Evolutionary conservation across 73 alveolate genomes (phyloP), one percentile per base, ranked within the genome.

Genomic region (Paramecium caudatum): DNA sequence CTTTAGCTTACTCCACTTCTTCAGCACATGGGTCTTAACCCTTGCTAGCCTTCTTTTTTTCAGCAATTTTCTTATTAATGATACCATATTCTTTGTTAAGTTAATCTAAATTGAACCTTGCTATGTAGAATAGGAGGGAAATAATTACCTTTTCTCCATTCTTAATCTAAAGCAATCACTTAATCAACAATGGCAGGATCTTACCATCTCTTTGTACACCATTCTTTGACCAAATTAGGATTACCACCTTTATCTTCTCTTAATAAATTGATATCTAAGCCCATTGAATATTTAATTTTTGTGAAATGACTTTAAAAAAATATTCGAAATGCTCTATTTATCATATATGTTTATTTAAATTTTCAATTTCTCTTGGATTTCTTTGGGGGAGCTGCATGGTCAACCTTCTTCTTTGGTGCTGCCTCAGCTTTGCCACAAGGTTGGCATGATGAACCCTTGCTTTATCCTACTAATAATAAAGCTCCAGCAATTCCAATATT

Each of bases 61-160:
- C 91, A 46, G 93, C 98, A 43, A 95, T 88, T 68, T 91, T 93
- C 63, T 95, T 96, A 78, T 94, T 90, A 34, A 91, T 61, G 6
- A 37, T 91, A 33, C 90, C 91, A 37, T 69, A 91, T 23, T 96
- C 95, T 82, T 95, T 95, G 63, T 91, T 95, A 47, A 90, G 93
- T 46, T 85, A 68, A 82, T 96, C 96, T 6, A 93, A 81, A 32
- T 47, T 91, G 91, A 65, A 95, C 37, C 93, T 63, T 48, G 91
- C 96, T 90, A 80, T 46, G 13, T 25, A 65, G 17, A 23, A 3
- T 41, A 19, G 1, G 1, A 50, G 34, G 17, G 3, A 1, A 8
- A 9, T 74, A 12, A 43, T 84, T 90, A 92, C 96, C 68, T 82
- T 95, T 94, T 82, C 97, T 93, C 99, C 99, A 96, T 47, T 95